Evolutionary conservation across 2,329 filamentous ascomycete genomes (phyloP), one percentile per base, ranked within the genome.

Genomic region (Pezizomycotina sp.): DNA sequence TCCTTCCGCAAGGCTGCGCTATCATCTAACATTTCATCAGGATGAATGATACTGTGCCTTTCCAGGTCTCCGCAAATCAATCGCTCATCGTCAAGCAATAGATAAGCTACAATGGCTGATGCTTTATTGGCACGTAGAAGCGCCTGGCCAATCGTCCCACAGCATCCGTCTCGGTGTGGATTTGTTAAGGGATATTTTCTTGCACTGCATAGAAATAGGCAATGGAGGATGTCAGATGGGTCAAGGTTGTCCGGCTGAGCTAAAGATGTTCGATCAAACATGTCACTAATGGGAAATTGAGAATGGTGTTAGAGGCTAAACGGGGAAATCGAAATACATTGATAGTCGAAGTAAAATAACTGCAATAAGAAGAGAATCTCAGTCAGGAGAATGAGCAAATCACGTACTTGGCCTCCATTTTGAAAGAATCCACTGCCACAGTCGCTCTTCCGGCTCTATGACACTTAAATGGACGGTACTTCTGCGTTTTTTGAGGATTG

Each of bases 341-440:
- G n/a, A n/a, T n/a, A n/a, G n/a, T n/a, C n/a, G n/a, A n/a, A n/a
- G n/a, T n/a, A n/a, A n/a, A n/a, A n/a, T n/a, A n/a, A n/a, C n/a
- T n/a, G n/a, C n/a, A n/a, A n/a, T n/a, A n/a, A n/a, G n/a, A n/a
- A n/a, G n/a, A n/a, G n/a, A n/a, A n/a, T n/a, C n/a, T n/a, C n/a
- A n/a, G n/a, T n/a, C n/a, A n/a, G 31, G 13, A 44, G 34, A 31
- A 5, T 35, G 15, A 18, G 27, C 9, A 20, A 18, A 14, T 6
- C 35, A 56, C 68, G 54, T 62, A 86, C 80, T 74, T 47, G 83
- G 77, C 47, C 73, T 74, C 83, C 86, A 98, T 50, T 69, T 75
- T 21, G 73, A 68, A 49, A 83, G 74, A 1, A 89, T 56, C 89
- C 89, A 98, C 49, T 73, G 67, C 37, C 89, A 69, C 22, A 89